These are phyloP conservation scores for Vaccinium darrowii DNA, from an alignment of 148 eudicot genomes.

Conservation along the genomic window DNA sequence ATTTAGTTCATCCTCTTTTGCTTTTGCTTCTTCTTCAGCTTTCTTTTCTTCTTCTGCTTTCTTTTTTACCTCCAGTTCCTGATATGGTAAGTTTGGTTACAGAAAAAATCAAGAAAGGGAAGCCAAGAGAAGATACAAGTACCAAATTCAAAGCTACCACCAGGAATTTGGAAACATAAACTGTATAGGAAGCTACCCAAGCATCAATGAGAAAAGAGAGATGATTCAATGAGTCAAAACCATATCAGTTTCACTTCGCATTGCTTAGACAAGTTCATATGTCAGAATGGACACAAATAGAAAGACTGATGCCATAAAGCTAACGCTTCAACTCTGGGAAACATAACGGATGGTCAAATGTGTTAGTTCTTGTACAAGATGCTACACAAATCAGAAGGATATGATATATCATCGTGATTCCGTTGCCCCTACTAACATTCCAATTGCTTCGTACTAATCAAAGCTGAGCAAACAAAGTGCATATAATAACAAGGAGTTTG, in stretches of 20 bases:
- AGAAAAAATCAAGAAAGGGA: neutral
- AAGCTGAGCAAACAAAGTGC: neutral
- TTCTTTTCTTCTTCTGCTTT: constrained; percentile 21
- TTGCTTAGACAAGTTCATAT: neutral
- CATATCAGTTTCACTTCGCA: neutral
- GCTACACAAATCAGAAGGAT: neutral
- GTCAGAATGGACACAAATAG: neutral
- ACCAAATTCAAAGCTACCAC: neutral
- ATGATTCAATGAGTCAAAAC: neutral
- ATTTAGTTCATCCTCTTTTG: constrained; percentile 50
- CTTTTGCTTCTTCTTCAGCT: constrained; percentile 62
- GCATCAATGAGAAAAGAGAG: neutral
- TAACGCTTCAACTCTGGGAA: neutral
- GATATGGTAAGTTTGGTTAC: constrained; percentile 13
- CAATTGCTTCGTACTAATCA: neutral
- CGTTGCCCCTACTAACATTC: neutral
- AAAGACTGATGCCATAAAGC: neutral
- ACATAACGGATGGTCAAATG: neutral
- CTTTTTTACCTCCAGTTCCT: constrained; percentile 72
- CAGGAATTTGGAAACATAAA: neutral
- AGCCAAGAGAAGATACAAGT: neutral
- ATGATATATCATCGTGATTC: neutral
- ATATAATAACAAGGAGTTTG: neutral
- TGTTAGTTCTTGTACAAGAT: neutral
- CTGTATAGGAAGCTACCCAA: neutral